These are phyloP conservation scores for Hortaea werneckii DNA, from an alignment of 2,329 filamentous ascomycete genomes.

Conservation along the genomic window DNA sequence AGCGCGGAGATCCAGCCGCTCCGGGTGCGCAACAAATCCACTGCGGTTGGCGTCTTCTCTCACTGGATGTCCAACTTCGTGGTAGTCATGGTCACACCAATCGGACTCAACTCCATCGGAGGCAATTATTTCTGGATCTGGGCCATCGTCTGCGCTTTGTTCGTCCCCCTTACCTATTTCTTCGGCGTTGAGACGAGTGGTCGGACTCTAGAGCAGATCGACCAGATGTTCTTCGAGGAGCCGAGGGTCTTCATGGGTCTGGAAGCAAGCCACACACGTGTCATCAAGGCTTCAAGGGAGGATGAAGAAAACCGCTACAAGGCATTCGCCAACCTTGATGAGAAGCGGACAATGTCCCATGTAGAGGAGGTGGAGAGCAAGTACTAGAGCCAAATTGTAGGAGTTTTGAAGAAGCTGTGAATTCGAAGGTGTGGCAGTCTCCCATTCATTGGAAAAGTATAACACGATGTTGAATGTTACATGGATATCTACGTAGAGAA, in stretches of 20 bases:
- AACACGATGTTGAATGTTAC: too few species aligned
- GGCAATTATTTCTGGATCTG: constrained; percentile 49
- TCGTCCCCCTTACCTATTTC: constrained; percentile 37
- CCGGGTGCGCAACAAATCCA: constrained; percentile 39
- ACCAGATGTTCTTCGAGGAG: constrained; percentile 24
- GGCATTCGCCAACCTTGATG: too few species aligned
- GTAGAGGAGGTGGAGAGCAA: too few species aligned
- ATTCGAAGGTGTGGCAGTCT: too few species aligned
- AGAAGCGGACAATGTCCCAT: too few species aligned
- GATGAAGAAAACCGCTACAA: constrained; percentile 7
- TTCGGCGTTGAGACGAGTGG: constrained; percentile 24
- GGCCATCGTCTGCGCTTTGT: constrained; percentile 42
- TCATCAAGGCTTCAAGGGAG: constrained; percentile 11
- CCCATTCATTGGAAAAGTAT: too few species aligned
- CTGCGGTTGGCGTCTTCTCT: constrained; percentile 38
- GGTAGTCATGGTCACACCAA: constrained; percentile 10
- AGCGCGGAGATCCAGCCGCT: constrained; percentile 41
- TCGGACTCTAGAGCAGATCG: constrained; percentile 18
- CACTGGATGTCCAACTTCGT: constrained; percentile 38
- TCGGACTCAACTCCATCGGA: constrained; percentile 18
- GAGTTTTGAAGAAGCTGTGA: too few species aligned
- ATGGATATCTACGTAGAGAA: constrained; percentile 6
- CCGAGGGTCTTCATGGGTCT: constrained; percentile 25
- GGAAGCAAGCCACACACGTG: constrained; percentile 17
- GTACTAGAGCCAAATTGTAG: too few species aligned